Evolutionary conservation across 345 rosid genomes (phyloP), one percentile per base, ranked within the genome.

Genomic region (Raphanus raphanistrum): DNA sequence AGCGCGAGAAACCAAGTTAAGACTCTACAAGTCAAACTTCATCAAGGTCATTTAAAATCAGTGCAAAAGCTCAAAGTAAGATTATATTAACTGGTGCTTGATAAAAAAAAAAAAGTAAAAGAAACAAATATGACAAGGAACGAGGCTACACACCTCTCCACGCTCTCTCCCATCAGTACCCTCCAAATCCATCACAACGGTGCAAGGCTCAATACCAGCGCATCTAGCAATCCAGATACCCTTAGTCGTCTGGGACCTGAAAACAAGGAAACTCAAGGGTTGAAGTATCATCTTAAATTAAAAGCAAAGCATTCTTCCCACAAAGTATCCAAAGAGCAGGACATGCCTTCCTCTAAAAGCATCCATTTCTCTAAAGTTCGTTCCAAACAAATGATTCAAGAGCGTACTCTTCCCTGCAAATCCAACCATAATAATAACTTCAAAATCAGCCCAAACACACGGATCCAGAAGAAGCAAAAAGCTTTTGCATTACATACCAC

Each of bases 161-260:
- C 58, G 92, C 84, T 96, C 99, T 85, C 99, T 89, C 79, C 99
- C 99, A 86, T 96, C 98, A 4, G 99, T 93, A 52, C 99, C 99
- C 92, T 96, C 99, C 84, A 96, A 84, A 72, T 96, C 99, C 98
- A 96, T 93, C 82, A 96, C 92, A 48, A 96, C 83, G 26, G 99
- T 96, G 74, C 89, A 88, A 31, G 99, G 99, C 77, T 96, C 98
- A 76, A 96, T 90, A 38, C 91, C 97, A 65, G 89, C 86, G 65
- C 91, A 94, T 84, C 81, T 88, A 59, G 98, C 99, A 71, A 91
- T 7, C 99, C 99, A 96, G 73, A 96, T 91, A 80, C 99, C 99
- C 84, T 93, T 96, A 31, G 99, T 96, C 17, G 99, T 96, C 82
- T 96, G 99, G 61, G 95, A 89, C 87, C 99, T 96, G 82, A 79